Base-by-base conservation (phyloP, 169 alveolate genomes). In the Plasmodium vivax region DNA sequence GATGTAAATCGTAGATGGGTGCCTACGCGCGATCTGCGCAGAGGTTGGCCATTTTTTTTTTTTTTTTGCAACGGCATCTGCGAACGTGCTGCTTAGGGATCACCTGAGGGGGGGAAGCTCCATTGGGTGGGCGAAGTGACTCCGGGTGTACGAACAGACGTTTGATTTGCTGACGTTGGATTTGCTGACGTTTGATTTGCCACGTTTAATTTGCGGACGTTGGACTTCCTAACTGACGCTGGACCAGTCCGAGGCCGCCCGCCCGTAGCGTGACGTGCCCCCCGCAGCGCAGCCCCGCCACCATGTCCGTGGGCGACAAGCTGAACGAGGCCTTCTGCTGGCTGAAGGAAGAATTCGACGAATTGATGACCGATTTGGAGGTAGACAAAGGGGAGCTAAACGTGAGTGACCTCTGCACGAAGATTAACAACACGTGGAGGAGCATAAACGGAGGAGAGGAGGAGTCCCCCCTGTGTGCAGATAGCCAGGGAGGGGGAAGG, bases 301-400 rank as follows among this genome's bases (percentile, higher is more conserved):
- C 43, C 41, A 85, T 85, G 93, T 32, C 75, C 19, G 79, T 85
- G 3, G 68, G 85, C 3, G 85, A 77, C 32, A 85, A 85, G 54
- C 36, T 85, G 19, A 85, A 85, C 41, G 93, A 85, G 36, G 85
- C 85, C 8, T 56, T 85, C 62, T 85, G 79, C 19, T 85, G 93
- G 93, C 38, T 77, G 6, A 85, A 73, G 68, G 93, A 85, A 75
- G 93, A 85, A 27, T 77, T 85, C 19, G 58, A 74, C 9, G 93
- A 68, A 9, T 51, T 85, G 47, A 10, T 85, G 14, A 85, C 36
- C 0, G 93, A 85, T 32, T 27, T 85, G 3, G 93, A 85, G 34
- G 47, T 85, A 5, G 93, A 85, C 41, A 75, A 75, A 36, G 27
- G 85, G 1, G 93, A 85, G 45, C 23, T 47, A 34, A 85, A 74